phyloP scores from a whole-genome alignment of 805 yeast species.

The Hanseniaspora lachancei region DNA sequence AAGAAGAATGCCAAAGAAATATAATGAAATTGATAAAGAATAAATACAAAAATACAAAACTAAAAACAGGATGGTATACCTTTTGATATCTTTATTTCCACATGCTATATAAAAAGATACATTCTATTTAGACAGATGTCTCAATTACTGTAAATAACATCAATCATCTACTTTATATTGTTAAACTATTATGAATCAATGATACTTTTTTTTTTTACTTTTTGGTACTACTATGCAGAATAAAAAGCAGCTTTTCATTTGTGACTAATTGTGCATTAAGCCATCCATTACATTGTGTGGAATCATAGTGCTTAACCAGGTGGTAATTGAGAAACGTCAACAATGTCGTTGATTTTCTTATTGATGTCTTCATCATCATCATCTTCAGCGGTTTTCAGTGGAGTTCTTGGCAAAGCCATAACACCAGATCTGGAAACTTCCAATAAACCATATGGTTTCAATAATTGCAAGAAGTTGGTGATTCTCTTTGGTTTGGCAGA shows the following conservation, averaged over 20 bases:
- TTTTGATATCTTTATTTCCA: background rate
- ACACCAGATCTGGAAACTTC: slow-evolving; percentile 96
- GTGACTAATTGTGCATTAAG: too few relatives aligned
- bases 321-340: slow-evolving; percentile 81
- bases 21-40: background rate
- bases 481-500: slow-evolving; percentile 88
- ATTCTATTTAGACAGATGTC: background rate
- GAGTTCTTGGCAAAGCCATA: slow-evolving; percentile 97
- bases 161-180: background rate
- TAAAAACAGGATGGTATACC: too few relatives aligned
- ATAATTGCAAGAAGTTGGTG: slow-evolving; percentile 69
- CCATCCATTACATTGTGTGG: too few relatives aligned
- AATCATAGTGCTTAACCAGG: slow-evolving; percentile 55
- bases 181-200: too few relatives aligned
- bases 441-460: slow-evolving; percentile 91
- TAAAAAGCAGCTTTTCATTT: too few relatives aligned
- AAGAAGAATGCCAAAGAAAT: background rate
- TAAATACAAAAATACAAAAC: too few relatives aligned
- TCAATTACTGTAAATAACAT: background rate
- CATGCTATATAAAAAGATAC: background rate
- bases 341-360: slow-evolving; percentile 48
- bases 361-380: slow-evolving; percentile 43
- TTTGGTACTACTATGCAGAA: too few relatives aligned
- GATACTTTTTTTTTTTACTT: too few relatives aligned
- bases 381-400: slow-evolving; percentile 45